Percentiles rank a stretch among this genome's conserved stretches.
phyloP scores from a whole-genome alignment of 768 basidiomycete species.

The Baorangia bicolor region DNA sequence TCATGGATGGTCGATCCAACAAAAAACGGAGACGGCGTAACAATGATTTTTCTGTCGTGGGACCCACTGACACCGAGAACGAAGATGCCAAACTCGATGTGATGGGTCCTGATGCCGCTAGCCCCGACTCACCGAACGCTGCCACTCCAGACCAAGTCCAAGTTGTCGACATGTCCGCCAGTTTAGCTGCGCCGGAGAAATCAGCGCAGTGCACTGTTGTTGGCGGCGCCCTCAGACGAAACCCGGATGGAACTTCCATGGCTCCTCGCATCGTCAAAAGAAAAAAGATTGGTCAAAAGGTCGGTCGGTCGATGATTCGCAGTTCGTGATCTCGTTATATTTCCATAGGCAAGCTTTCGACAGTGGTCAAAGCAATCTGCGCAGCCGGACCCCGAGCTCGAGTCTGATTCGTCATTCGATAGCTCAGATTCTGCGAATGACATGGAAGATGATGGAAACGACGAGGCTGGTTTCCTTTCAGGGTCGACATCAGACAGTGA shows the following conservation, averaged over 20 bases:
- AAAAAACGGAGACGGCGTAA: slow-evolving; percentile 51
- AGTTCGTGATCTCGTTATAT: slow-evolving; percentile 1
- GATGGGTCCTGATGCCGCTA: slow-evolving; percentile 22
- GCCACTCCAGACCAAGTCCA: not conserved
- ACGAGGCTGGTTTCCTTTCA: slow-evolving; percentile 12
- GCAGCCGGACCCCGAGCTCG: slow-evolving; percentile 30
- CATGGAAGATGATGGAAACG: slow-evolving; percentile 30
- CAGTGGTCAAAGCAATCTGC: slow-evolving; percentile 48
- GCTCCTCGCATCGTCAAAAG: slow-evolving; percentile 47
- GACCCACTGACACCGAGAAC: slow-evolving; percentile 29
- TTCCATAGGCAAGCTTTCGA: slow-evolving; percentile 39
- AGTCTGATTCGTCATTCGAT: slow-evolving; percentile 66
- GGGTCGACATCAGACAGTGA: slow-evolving; percentile 18
- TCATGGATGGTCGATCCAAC: slow-evolving; percentile 46
- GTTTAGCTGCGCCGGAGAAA: slow-evolving; percentile 12
- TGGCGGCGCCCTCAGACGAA: slow-evolving; percentile 66
- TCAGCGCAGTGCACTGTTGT: slow-evolving; percentile 30
- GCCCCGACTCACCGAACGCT: slow-evolving; percentile 8
- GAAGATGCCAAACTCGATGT: slow-evolving; percentile 36
- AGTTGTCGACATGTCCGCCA: slow-evolving; percentile 16
- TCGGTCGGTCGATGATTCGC: slow-evolving; percentile 28
- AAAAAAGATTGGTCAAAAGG: slow-evolving; percentile 46
- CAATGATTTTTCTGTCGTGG: slow-evolving; percentile 20
- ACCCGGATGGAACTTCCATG: slow-evolving; percentile 58
- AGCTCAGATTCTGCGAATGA: slow-evolving; percentile 79